phyloP scores from a whole-genome alignment of 345 rosid genomes.

The Moricandia moricandioides region DNA sequence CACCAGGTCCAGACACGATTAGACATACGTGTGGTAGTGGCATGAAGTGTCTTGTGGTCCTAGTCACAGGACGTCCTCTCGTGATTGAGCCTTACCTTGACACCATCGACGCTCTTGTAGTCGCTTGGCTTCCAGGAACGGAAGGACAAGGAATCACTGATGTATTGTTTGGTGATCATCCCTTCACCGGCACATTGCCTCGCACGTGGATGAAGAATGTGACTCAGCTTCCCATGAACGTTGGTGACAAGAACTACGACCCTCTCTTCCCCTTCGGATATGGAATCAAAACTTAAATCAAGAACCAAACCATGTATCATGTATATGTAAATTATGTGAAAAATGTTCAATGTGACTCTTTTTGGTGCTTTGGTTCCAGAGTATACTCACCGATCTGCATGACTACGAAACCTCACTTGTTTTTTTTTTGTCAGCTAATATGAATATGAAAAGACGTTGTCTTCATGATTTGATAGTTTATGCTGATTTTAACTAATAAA shows the following conservation, averaged over 20 bases:
- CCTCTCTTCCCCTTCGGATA: slow-evolving; percentile 71
- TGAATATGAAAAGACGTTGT: not conserved
- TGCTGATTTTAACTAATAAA: not conserved
- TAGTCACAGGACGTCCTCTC: slow-evolving; percentile 69
- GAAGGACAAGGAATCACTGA: slow-evolving; percentile 77
- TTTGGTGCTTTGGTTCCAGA: slow-evolving; percentile 88
- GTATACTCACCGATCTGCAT: slow-evolving; percentile 77
- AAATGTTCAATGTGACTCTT: not conserved
- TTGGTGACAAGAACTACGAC: slow-evolving; percentile 59
- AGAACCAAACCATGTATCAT: not conserved
- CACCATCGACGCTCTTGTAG: slow-evolving; percentile 50
- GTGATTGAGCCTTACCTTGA: slow-evolving; percentile 52
- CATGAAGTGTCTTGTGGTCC: slow-evolving; percentile 51
- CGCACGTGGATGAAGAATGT: slow-evolving; percentile 69
- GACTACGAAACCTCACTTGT: slow-evolving; percentile 37
- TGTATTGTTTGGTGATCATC: slow-evolving; percentile 66
- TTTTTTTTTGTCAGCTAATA: not conserved
- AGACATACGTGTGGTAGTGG: slow-evolving; percentile 45
- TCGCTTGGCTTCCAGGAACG: slow-evolving; percentile 78
- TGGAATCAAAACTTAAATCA: slow-evolving; percentile 42
- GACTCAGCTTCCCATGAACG: slow-evolving; percentile 75
- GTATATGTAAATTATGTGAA: slow-evolving; percentile 9
- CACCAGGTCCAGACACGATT: slow-evolving; percentile 54
- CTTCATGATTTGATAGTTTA: not conserved
- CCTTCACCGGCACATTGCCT: slow-evolving; percentile 62